phyloP scores from a whole-genome alignment of 306 rosid genomes.

The Lathyrus tuberosus region DNA sequence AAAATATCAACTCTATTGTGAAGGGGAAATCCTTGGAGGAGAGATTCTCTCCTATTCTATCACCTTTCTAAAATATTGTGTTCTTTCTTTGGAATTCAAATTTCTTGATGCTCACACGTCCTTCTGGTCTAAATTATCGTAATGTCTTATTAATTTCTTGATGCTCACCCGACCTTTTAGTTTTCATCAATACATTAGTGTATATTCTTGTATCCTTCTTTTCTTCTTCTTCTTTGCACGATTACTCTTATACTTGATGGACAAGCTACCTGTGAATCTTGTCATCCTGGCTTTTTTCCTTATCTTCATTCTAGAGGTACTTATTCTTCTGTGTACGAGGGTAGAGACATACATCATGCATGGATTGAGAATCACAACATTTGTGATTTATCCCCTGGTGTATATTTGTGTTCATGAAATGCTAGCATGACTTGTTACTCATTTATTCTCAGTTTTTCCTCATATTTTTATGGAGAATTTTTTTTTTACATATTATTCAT shows the following conservation, averaged over 20 bases:
- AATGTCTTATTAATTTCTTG: not conserved
- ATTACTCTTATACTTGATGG: not conserved
- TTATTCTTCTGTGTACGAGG: not conserved
- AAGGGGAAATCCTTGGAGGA: not conserved
- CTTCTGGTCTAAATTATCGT: not conserved
- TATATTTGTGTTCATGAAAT: not conserved
- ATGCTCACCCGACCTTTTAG: too few relatives aligned
- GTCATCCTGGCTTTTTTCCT: not conserved
- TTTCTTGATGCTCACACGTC: not conserved
- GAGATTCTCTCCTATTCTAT: not conserved
- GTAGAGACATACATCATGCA: not conserved
- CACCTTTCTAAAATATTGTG: not conserved
- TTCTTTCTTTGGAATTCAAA: not conserved
- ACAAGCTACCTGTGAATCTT: not conserved
- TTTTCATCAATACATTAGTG: too few relatives aligned
- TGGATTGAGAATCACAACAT: not conserved
- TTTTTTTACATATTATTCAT: not conserved
- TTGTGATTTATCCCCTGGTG: not conserved
- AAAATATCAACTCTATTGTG: not conserved
- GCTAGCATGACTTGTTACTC: conserved; percentile 1
- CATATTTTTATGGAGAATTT: too few relatives aligned
- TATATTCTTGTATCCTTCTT: too few relatives aligned
- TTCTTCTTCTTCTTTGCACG: too few relatives aligned
- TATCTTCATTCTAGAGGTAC: not conserved
- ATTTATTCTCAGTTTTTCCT: conserved; percentile 1